Evolutionary conservation across 176 grass and related monocot species (phyloP).

Genomic region (Lolium multiflorum): DNA sequence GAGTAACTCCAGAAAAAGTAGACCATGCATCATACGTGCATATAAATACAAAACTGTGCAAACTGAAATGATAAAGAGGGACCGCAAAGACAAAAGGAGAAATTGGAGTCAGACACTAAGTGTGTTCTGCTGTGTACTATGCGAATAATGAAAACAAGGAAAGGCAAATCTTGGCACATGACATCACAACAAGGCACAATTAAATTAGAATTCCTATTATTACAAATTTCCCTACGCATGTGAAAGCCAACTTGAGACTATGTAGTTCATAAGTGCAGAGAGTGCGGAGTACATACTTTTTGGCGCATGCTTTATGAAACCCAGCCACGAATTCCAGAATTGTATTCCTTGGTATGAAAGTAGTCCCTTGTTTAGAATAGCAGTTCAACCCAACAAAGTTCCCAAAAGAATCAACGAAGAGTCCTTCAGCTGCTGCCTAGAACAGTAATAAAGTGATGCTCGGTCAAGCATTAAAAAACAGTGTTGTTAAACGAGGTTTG

Average conservation of each 20-base stretch:
- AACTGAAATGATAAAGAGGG: neutral
- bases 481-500: neutral
- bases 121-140: neutral
- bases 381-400: neutral
- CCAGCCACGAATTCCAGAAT: neutral
- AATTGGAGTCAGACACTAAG: neutral
- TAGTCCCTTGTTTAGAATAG: neutral
- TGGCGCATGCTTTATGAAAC: neutral
- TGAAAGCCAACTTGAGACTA: neutral
- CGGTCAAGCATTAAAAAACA: neutral
- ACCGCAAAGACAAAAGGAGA: neutral
- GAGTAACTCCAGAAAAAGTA: neutral
- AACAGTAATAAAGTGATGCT: neutral
- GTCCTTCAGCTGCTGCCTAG: neutral
- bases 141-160: neutral
- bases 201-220: neutral
- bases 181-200: neutral
- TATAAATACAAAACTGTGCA: neutral
- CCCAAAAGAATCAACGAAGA: neutral
- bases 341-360: neutral
- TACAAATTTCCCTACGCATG: neutral
- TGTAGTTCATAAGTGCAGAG: neutral
- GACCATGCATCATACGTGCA: neutral
- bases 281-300: neutral
- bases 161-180: neutral